phyloP scores from a whole-genome alignment of 2,329 filamentous ascomycete genomes.

The Nigrospora osmanthi region DNA sequence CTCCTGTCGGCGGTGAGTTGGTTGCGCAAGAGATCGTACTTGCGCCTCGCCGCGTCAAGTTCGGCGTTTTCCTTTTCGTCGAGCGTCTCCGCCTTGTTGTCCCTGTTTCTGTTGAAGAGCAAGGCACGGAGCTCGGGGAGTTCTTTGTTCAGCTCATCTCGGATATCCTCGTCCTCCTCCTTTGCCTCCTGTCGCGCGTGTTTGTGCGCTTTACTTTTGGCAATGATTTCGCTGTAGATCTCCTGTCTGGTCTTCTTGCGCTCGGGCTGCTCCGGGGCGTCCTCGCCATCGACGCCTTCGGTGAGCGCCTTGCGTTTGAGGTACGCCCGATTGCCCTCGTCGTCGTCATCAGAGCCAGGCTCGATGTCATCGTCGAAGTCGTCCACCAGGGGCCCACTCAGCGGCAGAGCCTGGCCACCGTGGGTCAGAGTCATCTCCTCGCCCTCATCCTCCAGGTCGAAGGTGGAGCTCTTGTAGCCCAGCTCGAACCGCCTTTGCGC shows the following conservation, averaged over 20 bases:
- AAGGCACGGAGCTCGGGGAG: conserved; percentile 69
- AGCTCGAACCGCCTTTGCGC: conserved; percentile 80
- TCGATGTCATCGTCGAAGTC: conserved; percentile 75
- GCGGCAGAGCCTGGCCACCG: conserved; percentile 64
- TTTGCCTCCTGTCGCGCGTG: conserved; percentile 88
- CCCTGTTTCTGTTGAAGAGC: conserved; percentile 40
- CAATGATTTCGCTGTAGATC: conserved; percentile 95
- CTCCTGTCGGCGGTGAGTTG: conserved; percentile 78
- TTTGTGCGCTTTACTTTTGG: conserved; percentile 93
- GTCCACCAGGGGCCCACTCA: conserved; percentile 53
- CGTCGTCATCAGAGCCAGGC: conserved; percentile 50
- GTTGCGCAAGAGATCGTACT: conserved; percentile 79
- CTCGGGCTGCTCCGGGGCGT: conserved; percentile 56
- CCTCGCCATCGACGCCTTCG: conserved; percentile 40
- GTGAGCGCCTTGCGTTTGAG: conserved; percentile 49
- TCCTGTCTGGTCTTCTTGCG: conserved; percentile 93
- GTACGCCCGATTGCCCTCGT: conserved; percentile 40
- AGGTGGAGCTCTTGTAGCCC: conserved; percentile 71
- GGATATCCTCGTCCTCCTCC: conserved; percentile 85
- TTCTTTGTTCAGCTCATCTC: conserved; percentile 77
- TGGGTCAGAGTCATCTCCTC: conserved; percentile 68
- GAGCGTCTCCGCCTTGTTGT: conserved; percentile 24
- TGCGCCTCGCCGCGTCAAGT: conserved; percentile 59
- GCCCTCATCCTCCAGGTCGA: conserved; percentile 84
- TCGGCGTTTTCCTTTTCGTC: conserved; percentile 6